phyloP scores from a whole-genome alignment of 78 protist species.

The Bodo saltans region DNA sequence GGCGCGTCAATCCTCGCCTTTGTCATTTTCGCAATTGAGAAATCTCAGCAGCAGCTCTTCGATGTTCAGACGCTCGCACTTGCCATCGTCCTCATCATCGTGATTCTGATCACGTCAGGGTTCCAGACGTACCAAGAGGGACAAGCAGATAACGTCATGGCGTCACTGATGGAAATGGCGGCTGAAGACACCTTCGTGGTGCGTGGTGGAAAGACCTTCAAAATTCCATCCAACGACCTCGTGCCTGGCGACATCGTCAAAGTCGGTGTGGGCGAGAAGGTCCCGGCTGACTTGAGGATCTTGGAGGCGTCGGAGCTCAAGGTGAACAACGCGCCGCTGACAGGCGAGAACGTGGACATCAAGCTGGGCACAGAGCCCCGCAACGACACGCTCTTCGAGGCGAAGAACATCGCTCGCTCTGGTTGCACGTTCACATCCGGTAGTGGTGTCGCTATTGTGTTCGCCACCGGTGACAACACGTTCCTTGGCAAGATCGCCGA shows the following conservation, averaged over 20 bases:
- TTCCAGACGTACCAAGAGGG: constrained; percentile 77
- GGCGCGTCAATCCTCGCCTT: too few species aligned
- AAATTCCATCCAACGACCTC: constrained; percentile 28
- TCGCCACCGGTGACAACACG: constrained; percentile 81
- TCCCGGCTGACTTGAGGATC: constrained; percentile 53
- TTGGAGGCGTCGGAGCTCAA: constrained; percentile 1
- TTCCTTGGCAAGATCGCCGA: too few species aligned
- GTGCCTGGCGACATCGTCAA: constrained; percentile 45
- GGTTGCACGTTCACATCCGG: constrained; percentile 25
- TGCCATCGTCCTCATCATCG: constrained; percentile 73
- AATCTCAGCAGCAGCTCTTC: too few species aligned
- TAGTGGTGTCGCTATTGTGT: constrained; percentile 28
- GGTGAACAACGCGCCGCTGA: constrained; percentile 13
- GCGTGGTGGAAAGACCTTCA: too few species aligned
- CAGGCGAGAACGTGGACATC: constrained; percentile 26
- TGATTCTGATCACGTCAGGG: constrained; percentile 74
- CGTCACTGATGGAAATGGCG: too few species aligned
- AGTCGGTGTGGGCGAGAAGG: constrained; percentile 36
- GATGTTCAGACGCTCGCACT: too few species aligned
- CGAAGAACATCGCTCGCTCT: background rate
- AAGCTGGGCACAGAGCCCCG: background rate
- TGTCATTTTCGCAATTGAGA: too few species aligned
- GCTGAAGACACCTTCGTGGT: too few species aligned
- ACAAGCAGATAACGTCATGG: too few species aligned
- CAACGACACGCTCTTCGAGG: background rate